Conservation (phyloP, 2,329 filamentous ascomycete species). For the Fusarium siculi region DNA sequence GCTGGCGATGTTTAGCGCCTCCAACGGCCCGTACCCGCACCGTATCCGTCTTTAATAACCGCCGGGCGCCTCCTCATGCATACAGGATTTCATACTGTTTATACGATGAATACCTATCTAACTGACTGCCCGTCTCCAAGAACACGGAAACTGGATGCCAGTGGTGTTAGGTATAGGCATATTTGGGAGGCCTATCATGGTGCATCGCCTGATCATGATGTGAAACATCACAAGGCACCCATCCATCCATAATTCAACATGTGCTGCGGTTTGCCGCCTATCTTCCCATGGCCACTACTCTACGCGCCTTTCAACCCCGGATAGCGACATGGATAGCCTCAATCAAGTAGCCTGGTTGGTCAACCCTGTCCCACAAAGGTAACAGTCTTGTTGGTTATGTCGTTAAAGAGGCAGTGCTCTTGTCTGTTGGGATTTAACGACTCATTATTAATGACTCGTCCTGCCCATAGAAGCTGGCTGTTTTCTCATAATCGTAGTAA, state of each 20-base stretch:
- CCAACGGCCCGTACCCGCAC: conserved; percentile 30
- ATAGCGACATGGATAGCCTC: background rate
- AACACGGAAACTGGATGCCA: background rate
- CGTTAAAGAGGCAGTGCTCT: conserved; percentile 16
- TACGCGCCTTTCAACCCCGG: conserved; percentile 21
- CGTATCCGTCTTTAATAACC: conserved; percentile 3
- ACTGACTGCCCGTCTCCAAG: accelerated
- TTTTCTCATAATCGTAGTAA: background rate
- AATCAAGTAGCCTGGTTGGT: background rate
- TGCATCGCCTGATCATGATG: background rate
- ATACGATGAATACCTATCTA: background rate
- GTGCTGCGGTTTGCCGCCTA: conserved; percentile 22
- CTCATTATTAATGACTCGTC: background rate
- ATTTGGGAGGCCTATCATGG: background rate
- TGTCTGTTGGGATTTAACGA: background rate
- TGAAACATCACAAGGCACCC: background rate
- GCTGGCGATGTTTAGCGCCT: conserved; percentile 19
- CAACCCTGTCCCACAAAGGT: background rate
- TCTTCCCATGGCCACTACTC: background rate
- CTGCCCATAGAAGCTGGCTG: background rate
- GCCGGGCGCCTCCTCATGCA: background rate
- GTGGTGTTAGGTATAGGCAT: background rate
- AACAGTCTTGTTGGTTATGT: conserved; percentile 5
- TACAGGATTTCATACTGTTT: background rate
- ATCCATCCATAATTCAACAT: background rate